Conservation (phyloP, 305 asterid species). For the Fraxinus latifolia region DNA sequence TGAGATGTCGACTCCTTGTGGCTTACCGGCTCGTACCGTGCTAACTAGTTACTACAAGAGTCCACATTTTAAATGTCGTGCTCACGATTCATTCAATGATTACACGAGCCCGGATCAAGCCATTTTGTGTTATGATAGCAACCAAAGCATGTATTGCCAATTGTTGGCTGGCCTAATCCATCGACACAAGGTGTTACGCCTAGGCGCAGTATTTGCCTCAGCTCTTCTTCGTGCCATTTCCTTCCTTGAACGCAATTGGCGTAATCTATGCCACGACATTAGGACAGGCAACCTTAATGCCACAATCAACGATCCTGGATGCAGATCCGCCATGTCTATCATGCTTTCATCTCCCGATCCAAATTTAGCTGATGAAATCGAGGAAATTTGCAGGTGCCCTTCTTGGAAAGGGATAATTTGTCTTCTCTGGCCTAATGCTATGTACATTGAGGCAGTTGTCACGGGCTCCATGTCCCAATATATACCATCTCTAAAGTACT, state of each 20-base stretch:
- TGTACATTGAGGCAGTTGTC: conserved; percentile 71
- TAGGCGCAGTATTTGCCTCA: conserved; percentile 78
- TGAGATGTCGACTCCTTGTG: conserved; percentile 62
- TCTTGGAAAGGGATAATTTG: conserved; percentile 69
- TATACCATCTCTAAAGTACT: conserved; percentile 52
- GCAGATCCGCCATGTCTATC: conserved; percentile 39
- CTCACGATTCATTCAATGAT: conserved; percentile 52
- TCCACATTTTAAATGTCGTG: conserved; percentile 55
- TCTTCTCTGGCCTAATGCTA: conserved; percentile 68
- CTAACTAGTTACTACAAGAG: conserved; percentile 76
- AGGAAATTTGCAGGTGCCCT: conserved; percentile 38
- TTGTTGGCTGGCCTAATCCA: conserved; percentile 59
- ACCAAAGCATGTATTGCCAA: conserved; percentile 80
- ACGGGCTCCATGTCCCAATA: conserved; percentile 88
- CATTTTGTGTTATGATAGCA: conserved; percentile 60
- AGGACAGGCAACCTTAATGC: conserved; percentile 41
- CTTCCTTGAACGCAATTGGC: conserved; percentile 68
- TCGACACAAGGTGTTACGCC: conserved; percentile 68
- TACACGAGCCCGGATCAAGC: conserved; percentile 72
- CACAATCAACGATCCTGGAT: conserved; percentile 38
- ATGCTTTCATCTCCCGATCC: conserved; percentile 43
- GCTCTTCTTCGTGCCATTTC: conserved; percentile 68
- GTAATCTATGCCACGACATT: conserved; percentile 49
- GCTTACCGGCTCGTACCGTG: conserved; percentile 69
- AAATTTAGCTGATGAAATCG: conserved; percentile 48